phyloP scores from a whole-genome alignment of 192 early-diverging fungal species.

The Diversispora epigaea region DNA sequence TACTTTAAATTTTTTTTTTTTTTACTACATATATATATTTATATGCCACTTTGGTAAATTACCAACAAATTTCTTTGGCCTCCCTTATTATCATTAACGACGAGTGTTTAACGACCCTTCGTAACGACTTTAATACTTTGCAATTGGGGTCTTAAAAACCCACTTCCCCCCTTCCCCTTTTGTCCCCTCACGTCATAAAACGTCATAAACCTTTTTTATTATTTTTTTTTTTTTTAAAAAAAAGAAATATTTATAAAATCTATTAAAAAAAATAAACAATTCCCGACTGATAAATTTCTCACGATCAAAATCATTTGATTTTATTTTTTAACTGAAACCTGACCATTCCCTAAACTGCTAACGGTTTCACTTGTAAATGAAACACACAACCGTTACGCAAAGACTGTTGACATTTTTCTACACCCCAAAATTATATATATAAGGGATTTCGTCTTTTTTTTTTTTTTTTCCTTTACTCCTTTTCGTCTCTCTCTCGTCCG shows the following conservation, averaged over 20 bases:
- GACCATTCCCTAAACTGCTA: not conserved
- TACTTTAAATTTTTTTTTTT: conserved; percentile 3
- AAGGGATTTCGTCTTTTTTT: not conserved
- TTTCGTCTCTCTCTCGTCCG: not conserved
- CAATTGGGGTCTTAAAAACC: not conserved
- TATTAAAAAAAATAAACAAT: not conserved
- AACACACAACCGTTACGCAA: not conserved
- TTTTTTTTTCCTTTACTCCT: not conserved
- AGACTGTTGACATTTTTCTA: not conserved
- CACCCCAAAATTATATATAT: not conserved
- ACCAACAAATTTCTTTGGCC: not conserved
- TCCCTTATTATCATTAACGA: not conserved
- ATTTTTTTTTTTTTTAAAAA: no score
- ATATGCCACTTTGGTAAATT: not conserved
- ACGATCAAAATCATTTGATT: no score
- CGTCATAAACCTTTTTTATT: no score
- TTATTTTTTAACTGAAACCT: not conserved
- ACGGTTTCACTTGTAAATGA: conserved; percentile 1
- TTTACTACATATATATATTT: not conserved
- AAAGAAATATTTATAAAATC: no score
- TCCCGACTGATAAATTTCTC: not conserved
- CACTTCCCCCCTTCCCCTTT: not conserved
- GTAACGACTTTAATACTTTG: not conserved
- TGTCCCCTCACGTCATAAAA: not conserved
- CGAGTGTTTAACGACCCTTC: not conserved